These are phyloP conservation scores for Coemansia sp. DNA, from an alignment of 192 early-diverging fungal species.

Conservation along the genomic window DNA sequence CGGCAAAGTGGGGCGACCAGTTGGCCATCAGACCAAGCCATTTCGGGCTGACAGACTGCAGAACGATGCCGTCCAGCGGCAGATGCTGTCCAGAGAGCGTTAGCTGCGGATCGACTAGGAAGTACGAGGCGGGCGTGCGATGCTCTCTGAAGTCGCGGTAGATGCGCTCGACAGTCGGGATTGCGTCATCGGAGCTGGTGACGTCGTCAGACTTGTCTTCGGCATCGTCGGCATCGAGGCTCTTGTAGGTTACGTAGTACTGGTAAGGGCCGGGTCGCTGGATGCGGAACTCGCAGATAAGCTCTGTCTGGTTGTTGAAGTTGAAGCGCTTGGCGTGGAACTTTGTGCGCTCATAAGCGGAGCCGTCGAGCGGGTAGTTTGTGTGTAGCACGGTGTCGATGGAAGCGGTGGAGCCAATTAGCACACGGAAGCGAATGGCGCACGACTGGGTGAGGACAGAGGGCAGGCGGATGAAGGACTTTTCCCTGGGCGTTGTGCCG, in stretches of 20 bases:
- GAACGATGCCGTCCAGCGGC: conserved; percentile 85
- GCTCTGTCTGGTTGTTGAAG: conserved; percentile 58
- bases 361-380: conserved; percentile 84
- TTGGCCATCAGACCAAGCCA: conserved; percentile 83
- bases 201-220: conserved; percentile 24
- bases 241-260: conserved; percentile 77
- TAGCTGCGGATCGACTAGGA: conserved; percentile 90
- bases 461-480: conserved; percentile 52
- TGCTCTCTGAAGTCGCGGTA: conserved; percentile 31
- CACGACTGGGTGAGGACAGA: conserved; percentile 55
- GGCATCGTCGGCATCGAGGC: conserved; percentile 27
- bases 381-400: conserved; percentile 72
- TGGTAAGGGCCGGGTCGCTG: conserved; percentile 78
- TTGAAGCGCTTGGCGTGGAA: conserved; percentile 43
- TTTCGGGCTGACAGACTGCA: conserved; percentile 93
- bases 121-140: conserved; percentile 60
- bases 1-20: conserved; percentile 76
- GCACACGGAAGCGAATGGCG: conserved; percentile 76
- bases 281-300: conserved; percentile 66
- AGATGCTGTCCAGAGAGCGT: conserved; percentile 57
- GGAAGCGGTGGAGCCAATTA: conserved; percentile 75
- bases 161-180: conserved; percentile 41
- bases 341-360: conserved; percentile 42
- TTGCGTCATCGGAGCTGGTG: conserved; percentile 12
- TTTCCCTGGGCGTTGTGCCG: conserved; percentile 46